Percentiles rank a stretch among this genome's conserved stretches.
phyloP scores from a whole-genome alignment of 1,139 yeast genomes.

The Yamadazyma diospyri region DNA sequence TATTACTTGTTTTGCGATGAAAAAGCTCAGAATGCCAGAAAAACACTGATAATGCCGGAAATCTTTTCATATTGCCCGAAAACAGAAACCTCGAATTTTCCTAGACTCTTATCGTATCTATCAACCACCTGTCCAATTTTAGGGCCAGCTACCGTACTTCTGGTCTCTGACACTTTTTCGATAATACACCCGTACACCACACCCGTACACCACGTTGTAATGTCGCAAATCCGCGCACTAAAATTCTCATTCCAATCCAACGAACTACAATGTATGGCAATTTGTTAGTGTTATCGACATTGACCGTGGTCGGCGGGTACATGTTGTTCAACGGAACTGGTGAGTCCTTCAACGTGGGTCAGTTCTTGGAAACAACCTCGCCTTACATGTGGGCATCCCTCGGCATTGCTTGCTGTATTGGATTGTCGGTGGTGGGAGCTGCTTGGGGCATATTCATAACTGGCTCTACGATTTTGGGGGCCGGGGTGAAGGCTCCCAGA shows the following conservation, averaged over 20 bases:
- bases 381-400: slow-evolving; percentile 97
- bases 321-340: slow-evolving; percentile 92
- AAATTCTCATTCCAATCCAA: slow-evolving; percentile 4
- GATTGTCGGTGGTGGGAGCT: slow-evolving; percentile 93
- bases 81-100: too few species aligned
- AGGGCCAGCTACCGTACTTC: too few species aligned
- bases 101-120: too few species aligned
- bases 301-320: slow-evolving; percentile 49
- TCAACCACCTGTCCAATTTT: too few species aligned
- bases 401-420: slow-evolving; percentile 92
- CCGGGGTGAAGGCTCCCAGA: slow-evolving; percentile 96
- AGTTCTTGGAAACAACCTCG: slow-evolving; percentile 77
- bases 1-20: too few species aligned
- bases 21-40: too few species aligned
- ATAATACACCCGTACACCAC: too few species aligned
- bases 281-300: slow-evolving; percentile 24
- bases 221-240: too few species aligned
- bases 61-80: too few species aligned
- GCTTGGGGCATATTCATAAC: slow-evolving; percentile 99
- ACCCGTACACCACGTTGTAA: too few species aligned
- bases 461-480: slow-evolving; percentile 93
- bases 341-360: slow-evolving; percentile 85
- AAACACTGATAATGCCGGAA: too few species aligned
- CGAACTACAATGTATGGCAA: slow-evolving; percentile 5
- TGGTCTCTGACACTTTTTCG: too few species aligned